Base-by-base conservation (phyloP, 2,329 filamentous ascomycete species). In the Thelonectria olida region DNA sequence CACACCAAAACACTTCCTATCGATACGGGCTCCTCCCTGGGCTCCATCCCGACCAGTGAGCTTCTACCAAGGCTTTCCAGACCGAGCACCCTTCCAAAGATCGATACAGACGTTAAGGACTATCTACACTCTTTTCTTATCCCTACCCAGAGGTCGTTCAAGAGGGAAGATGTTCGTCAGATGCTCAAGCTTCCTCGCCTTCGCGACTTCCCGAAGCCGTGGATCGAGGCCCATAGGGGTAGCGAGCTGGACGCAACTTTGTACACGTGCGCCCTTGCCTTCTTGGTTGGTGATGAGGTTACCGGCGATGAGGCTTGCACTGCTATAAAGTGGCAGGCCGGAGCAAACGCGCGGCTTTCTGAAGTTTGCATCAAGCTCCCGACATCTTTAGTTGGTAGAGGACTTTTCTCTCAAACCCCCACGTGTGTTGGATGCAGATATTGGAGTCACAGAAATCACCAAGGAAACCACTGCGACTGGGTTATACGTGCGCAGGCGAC, bases 351-450 rank as follows among this genome's bases (percentile, higher is more conserved):
- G 9, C 65, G 71, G 3, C 55, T 77, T 10, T 74, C 73, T 1
- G 39, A 54, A 0, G 55, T 55, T 1, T 79, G 76, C 54, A 60
- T 79, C 3, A 65, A 63, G 2, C 53, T 76, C 13, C 68, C 75
- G 0, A 7, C 31, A 2, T 25, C 28, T 1, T 54, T 77, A 0
- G 45, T 55, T 3, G 64, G 69, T 2, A 67, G 65, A 19, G 28
- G 51, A 7, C 48, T 66, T 1, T 73, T 77, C 28, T 67, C 62
- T 36, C 44, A 48, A 5, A 13, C 52, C 2, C 44, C 48, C 7
- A 66, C 68, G 5, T 79, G 76, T 58, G 73, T 75, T 0, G 69
- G 73, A 3, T 77, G 74, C 41, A 69, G 61, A 31, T 79, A 78
- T 58, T 72, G 62, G 27, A 60, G 63, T 7, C 59, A 71, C 27